A percentile compares a stretch with the other conserved stretches of the same genome.
These are phyloP conservation scores for Lichtheimia hyalospora DNA, from an alignment of 371 early-diverging fungal genomes.

Conservation along the genomic window DNA sequence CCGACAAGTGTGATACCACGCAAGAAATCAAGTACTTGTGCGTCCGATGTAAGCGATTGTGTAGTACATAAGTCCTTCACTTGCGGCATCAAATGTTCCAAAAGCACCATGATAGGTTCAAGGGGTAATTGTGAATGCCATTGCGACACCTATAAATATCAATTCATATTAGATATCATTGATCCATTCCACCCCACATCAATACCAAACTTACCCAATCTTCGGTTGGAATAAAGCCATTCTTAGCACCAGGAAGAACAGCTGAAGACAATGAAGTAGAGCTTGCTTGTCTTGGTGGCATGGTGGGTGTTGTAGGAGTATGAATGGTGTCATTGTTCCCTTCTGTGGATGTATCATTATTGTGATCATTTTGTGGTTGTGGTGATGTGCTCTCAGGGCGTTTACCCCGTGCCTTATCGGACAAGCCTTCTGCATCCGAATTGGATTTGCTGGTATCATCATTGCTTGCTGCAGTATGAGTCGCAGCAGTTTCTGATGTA, in stretches of 20 bases:
- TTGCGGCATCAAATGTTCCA: conserved; percentile 60
- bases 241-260: conserved; percentile 37
- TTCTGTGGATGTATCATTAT: neutral
- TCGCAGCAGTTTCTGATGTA: conserved; percentile 5
- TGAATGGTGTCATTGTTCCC: no score
- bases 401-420: conserved; percentile 46
- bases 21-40: conserved; percentile 37
- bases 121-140: conserved; percentile 74
- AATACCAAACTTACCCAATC: conserved; percentile 25
- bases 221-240: conserved; percentile 45
- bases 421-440: conserved; percentile 11
- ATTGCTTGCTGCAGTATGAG: neutral
- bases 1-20: conserved; percentile 37
- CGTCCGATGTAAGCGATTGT: conserved; percentile 31
- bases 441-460: neutral
- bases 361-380: neutral
- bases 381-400: conserved; percentile 26
- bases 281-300: conserved; percentile 22
- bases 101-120: conserved; percentile 55
- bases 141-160: conserved; percentile 7
- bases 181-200: conserved; percentile 7
- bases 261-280: conserved; percentile 17
- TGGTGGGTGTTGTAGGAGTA: neutral
- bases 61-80: conserved; percentile 55
- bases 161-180: conserved; percentile 11